These are phyloP conservation scores for Pezicula carpinea DNA, from an alignment of 2,329 filamentous ascomycete genomes.

Conservation along the genomic window DNA sequence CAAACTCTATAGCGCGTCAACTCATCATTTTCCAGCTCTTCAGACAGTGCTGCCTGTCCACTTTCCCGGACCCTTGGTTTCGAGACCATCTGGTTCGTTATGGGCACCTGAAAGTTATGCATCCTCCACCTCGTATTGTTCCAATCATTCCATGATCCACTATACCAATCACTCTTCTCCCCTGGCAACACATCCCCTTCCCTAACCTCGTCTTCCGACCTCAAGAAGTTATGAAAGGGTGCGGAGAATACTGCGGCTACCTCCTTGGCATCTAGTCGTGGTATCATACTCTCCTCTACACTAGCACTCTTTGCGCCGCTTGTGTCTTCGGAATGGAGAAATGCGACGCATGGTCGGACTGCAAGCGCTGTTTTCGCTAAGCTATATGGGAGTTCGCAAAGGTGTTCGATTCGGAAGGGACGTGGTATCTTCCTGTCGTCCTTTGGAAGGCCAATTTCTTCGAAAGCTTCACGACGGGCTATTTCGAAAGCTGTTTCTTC, in stretches of 20 bases:
- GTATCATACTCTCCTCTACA: constrained; percentile 69
- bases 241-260: constrained; percentile 93
- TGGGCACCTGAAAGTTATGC: constrained; percentile 89
- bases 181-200: constrained; percentile 25
- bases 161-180: constrained; percentile 63
- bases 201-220: constrained; percentile 48
- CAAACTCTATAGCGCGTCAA: constrained; percentile 74
- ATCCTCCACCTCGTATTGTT: constrained; percentile 74
- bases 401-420: constrained; percentile 80
- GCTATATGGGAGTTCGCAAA: constrained; percentile 77
- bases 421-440: constrained; percentile 63
- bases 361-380: constrained; percentile 70
- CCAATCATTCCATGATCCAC: constrained; percentile 76
- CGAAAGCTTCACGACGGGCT: constrained; percentile 82
- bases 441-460: constrained; percentile 86
- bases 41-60: constrained; percentile 39
- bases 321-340: constrained; percentile 59
- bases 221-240: constrained; percentile 79
- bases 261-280: constrained; percentile 79
- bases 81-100: constrained; percentile 64
- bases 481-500: constrained; percentile 69
- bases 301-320: constrained; percentile 34
- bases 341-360: constrained; percentile 72
- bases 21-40: constrained; percentile 43
- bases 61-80: constrained; percentile 43